Percentiles rank a stretch among this genome's conserved stretches.
Conservation (phyloP, 257 asterid genomes). For the Nicotiana obtusifolia region DNA sequence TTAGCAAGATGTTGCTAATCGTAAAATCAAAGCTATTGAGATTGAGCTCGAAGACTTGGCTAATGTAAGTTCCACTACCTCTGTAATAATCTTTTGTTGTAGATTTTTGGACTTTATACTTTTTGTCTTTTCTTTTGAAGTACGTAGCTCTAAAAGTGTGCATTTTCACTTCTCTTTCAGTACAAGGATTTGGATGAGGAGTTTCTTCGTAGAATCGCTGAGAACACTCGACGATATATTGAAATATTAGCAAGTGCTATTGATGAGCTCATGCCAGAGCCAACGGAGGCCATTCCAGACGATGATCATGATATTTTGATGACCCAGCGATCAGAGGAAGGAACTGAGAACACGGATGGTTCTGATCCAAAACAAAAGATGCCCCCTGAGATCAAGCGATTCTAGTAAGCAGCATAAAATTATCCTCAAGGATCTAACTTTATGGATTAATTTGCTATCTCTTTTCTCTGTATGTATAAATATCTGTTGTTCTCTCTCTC, state of each 20-base stretch:
- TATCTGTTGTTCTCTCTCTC: not conserved
- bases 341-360: slow-evolving; percentile 55
- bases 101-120: not conserved
- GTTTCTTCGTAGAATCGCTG: slow-evolving; percentile 67
- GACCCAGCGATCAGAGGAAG: slow-evolving; percentile 76
- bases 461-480: not conserved
- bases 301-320: slow-evolving; percentile 79
- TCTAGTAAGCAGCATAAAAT: slow-evolving; percentile 48
- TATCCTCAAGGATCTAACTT: not conserved
- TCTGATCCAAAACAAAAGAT: slow-evolving; percentile 69
- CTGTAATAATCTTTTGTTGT: not conserved
- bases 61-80: slow-evolving; percentile 33
- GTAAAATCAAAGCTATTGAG: slow-evolving; percentile 64
- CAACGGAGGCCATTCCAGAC: slow-evolving; percentile 79
- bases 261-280: slow-evolving; percentile 90
- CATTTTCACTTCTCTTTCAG: slow-evolving; percentile 22
- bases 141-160: not conserved
- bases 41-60: slow-evolving; percentile 83
- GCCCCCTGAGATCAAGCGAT: slow-evolving; percentile 89
- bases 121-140: not conserved
- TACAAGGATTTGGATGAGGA: slow-evolving; percentile 87
- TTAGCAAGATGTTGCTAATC: slow-evolving; percentile 97
- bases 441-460: not conserved
- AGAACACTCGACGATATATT: slow-evolving; percentile 73
- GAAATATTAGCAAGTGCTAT: slow-evolving; percentile 75